Evolutionary conservation across 805 yeast genomes (phyloP).

Genomic region (Yarrowia sp.): DNA sequence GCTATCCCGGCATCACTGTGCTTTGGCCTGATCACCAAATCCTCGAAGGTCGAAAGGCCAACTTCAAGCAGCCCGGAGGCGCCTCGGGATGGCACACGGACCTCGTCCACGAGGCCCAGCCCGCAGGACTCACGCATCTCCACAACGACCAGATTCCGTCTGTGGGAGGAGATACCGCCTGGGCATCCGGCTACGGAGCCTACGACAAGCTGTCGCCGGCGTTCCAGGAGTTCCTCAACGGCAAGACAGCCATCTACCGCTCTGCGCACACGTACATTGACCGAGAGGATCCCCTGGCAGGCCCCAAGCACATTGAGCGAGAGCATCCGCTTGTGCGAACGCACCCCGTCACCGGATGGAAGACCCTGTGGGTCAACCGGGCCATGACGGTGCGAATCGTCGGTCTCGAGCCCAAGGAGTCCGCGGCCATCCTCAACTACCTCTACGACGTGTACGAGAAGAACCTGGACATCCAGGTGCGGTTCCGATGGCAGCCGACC

Average conservation of each 20-base stretch:
- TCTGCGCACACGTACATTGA: constrained; percentile 47
- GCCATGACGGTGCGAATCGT: constrained; percentile 51
- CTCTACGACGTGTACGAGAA: constrained; percentile 49
- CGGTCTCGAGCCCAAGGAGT: constrained; percentile 53
- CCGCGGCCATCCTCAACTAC: constrained; percentile 48
- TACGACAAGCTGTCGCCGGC: constrained; percentile 53
- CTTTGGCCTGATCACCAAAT: constrained; percentile 45
- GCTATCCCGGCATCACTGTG: constrained; percentile 43
- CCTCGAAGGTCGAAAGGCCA: constrained; percentile 33
- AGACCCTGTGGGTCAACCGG: constrained; percentile 54
- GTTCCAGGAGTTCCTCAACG: constrained; percentile 48
- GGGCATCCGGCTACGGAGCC: constrained; percentile 54
- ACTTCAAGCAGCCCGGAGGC: constrained; percentile 33
- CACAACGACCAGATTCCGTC: constrained; percentile 51
- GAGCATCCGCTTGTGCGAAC: constrained; percentile 60
- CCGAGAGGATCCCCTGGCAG: constrained; percentile 48
- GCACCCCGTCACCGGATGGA: constrained; percentile 65
- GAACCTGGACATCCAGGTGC: constrained; percentile 54
- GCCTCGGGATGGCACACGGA: constrained; percentile 52
- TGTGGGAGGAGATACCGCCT: constrained; percentile 55
- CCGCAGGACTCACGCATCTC: constrained; percentile 56
- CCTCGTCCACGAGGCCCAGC: constrained; percentile 54
- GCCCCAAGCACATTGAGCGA: constrained; percentile 41
- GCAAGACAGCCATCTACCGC: constrained; percentile 44
- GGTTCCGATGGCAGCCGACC: constrained; percentile 51